Percentiles rank a stretch among this genome's conserved stretches.
These are phyloP conservation scores for Suhomyces xylopsoci DNA, from an alignment of 805 yeast genomes.

Conservation along the genomic window DNA sequence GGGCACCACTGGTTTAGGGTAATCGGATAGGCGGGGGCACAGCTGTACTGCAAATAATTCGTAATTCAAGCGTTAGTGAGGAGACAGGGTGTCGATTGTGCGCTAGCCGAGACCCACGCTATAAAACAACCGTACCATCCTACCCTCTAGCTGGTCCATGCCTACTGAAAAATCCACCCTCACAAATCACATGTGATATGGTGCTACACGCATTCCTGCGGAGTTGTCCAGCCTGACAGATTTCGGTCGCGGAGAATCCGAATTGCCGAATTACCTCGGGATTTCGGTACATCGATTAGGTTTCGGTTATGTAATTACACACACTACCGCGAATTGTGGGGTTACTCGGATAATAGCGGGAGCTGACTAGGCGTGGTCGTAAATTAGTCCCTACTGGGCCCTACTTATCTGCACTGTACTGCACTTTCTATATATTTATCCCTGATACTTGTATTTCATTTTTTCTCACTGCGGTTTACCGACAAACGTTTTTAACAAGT, in stretches of 20 bases:
- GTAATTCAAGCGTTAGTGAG: not conserved
- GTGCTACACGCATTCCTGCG: not conserved
- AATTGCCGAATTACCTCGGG: conserved; percentile 3
- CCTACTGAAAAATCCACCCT: not conserved
- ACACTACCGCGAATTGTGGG: not conserved
- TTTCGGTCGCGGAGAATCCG: not conserved
- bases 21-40: not conserved
- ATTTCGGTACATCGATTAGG: not conserved
- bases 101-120: not conserved
- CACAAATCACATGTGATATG: not conserved
- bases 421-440: not conserved
- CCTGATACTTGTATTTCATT: not conserved
- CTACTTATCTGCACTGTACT: not conserved
- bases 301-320: not conserved
- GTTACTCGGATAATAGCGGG: not conserved
- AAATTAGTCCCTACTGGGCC: not conserved
- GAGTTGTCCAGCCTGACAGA: not conserved
- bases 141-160: not conserved
- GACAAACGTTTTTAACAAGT: conserved; percentile 15
- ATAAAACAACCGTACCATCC: not conserved
- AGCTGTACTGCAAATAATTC: not conserved
- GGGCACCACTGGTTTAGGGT: not conserved
- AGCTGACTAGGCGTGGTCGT: not conserved
- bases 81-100: not conserved
- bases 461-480: not conserved